Conservation (phyloP, 148 eudicot genomes). For the Vaccinium darrowii region DNA sequence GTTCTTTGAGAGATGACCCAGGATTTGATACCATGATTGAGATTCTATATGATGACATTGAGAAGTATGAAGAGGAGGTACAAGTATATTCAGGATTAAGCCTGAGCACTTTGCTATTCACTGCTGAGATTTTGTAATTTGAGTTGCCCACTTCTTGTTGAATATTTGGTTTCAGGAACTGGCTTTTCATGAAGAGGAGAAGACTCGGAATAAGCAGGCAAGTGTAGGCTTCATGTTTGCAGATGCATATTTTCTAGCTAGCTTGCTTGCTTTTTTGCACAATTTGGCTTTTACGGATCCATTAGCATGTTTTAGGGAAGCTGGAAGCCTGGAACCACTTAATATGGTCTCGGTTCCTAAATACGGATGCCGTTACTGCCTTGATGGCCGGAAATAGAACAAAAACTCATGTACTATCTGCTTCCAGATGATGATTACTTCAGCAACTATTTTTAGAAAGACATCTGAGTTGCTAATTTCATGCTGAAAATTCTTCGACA, state of each 20-base stretch:
- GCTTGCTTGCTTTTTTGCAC: neutral
- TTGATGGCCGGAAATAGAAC: neutral
- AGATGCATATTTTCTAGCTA: neutral
- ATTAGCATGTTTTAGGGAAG: neutral
- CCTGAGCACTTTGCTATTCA: neutral
- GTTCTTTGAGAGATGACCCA: slow-evolving; percentile 60
- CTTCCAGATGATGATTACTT: neutral
- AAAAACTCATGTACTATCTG: neutral
- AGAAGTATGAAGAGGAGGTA: slow-evolving; percentile 65
- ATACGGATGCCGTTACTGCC: neutral
- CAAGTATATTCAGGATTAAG: slow-evolving; percentile 11
- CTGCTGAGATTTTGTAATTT: neutral
- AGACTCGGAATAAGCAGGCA: slow-evolving; percentile 50
- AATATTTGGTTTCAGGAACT: slow-evolving; percentile 42
- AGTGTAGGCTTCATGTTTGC: slow-evolving; percentile 4
- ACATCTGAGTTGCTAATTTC: neutral
- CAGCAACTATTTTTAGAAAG: neutral
- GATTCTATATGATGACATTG: slow-evolving; percentile 48
- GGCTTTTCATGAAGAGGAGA: slow-evolving; percentile 48
- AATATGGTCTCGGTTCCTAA: neutral
- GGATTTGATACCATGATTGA: slow-evolving; percentile 44
- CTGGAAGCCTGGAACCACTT: neutral
- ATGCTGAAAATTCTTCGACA: neutral
- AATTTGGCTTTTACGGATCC: neutral
- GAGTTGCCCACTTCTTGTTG: slow-evolving; percentile 4